Base-by-base conservation (phyloP, 768 basidiomycete genomes). In the Rhizopogon vesiculosus region DNA sequence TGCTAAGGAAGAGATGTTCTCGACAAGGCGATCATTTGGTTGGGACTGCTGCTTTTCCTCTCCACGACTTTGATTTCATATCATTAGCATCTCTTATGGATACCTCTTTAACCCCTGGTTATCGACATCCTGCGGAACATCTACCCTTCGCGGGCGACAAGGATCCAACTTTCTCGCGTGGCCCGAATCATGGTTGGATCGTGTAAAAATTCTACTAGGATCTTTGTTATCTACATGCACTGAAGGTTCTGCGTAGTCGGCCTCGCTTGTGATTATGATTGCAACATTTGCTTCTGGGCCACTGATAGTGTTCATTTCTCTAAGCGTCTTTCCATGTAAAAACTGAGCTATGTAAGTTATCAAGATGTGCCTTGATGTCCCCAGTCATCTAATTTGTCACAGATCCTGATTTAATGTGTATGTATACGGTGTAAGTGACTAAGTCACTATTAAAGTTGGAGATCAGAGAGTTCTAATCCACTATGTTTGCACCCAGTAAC, bases 121-220 rank as follows among this genome's bases (percentile, higher is more conserved):
- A 58, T 66, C 42, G 67, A 69, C 25, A 51, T 58, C 12, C 51
- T 63, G n/a, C 66, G 66, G 39, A 31, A 56, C 6, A 58, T 68
- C 38, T 51, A 60, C 7, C 63, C 67, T 3, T 66, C 66, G 22
- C 22, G 22, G 22, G 22, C 22, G 33, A 7, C 42, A 57, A 51
- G 13, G 19, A 45, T 22, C 35, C 31, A 44, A 35, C 18, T 62
- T 22, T 56, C 55, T 10, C 56, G 59, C 33, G 28, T 61, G 31
- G 42, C 59, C 9, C 35, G 59, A 3, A 57, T 64, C 40, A 57
- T 64, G 39, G 43, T 64, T 53, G 63, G 62, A 53, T 64, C 63
- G 16, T 61, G 63, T 61, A 33, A 16, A 45, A 22, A 8, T 31
- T 31, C 29, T 25, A 56, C 13, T 29, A 42, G 1, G 51, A 38